Evolutionary conservation across 2,329 filamentous ascomycete genomes (phyloP).

Genomic region (Fusarium albidum): DNA sequence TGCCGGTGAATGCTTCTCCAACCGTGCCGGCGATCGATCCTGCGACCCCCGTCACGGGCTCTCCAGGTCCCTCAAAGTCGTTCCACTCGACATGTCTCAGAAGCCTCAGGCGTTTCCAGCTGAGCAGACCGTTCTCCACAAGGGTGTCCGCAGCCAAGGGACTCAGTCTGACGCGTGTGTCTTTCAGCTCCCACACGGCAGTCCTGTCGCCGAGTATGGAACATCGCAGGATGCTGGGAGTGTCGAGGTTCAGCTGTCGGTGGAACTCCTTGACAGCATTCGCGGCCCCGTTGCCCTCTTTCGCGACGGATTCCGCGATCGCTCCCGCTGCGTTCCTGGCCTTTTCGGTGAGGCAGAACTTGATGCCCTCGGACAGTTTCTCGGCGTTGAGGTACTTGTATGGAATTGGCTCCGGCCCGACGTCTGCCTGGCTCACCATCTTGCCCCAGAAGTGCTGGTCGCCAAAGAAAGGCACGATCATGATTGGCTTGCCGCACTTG

Average conservation of each 20-base stretch:
- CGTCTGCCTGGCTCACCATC: slow-evolving; percentile 70
- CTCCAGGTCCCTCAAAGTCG: slow-evolving; percentile 78
- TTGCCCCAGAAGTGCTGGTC: slow-evolving; percentile 82
- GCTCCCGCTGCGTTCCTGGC: slow-evolving; percentile 64
- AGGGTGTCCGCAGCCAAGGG: slow-evolving; percentile 72
- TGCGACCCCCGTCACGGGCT: slow-evolving; percentile 73
- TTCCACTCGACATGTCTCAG: slow-evolving; percentile 77
- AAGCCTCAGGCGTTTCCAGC: slow-evolving; percentile 70
- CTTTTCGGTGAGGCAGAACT: slow-evolving; percentile 69
- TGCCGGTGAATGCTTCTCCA: slow-evolving; percentile 66
- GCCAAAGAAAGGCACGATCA: slow-evolving; percentile 82
- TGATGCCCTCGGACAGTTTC: slow-evolving; percentile 74
- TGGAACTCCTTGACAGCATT: slow-evolving; percentile 77
- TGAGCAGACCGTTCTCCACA: slow-evolving; percentile 66
- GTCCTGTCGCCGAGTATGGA: slow-evolving; percentile 69
- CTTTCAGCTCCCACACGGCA: slow-evolving; percentile 72
- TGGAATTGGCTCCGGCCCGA: slow-evolving; percentile 72
- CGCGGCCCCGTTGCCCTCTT: slow-evolving; percentile 71
- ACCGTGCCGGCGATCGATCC: slow-evolving; percentile 68
- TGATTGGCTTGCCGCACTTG: slow-evolving; percentile 75
- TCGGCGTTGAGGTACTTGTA: slow-evolving; percentile 73
- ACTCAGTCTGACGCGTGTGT: slow-evolving; percentile 67
- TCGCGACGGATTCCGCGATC: slow-evolving; percentile 68
- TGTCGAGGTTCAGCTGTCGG: slow-evolving; percentile 61
- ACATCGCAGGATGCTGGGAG: slow-evolving; percentile 68